Evolutionary conservation across 257 asterid species (phyloP).

Genomic region (Solanum boliviense): DNA sequence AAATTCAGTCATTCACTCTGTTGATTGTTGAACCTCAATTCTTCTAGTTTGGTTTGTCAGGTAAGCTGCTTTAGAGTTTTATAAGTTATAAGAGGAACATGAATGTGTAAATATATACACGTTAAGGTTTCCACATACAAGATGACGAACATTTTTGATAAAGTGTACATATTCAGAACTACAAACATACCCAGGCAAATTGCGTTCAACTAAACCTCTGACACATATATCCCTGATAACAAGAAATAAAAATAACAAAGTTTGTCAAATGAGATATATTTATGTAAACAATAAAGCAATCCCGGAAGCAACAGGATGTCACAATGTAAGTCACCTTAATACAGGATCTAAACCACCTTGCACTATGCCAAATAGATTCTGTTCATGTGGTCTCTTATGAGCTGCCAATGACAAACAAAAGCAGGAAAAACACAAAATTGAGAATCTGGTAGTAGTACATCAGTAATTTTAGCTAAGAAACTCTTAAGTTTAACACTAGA

Average conservation of each 20-base stretch:
- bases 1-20: conserved; percentile 21
- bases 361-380: conserved; percentile 94
- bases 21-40: conserved; percentile 4
- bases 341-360: conserved; percentile 99
- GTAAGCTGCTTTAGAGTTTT: neutral
- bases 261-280: neutral
- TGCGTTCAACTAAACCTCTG: conserved; percentile 81
- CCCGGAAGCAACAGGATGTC: neutral
- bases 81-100: neutral
- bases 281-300: neutral
- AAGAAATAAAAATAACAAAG: conserved; percentile 8
- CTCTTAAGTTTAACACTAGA: neutral
- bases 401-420: conserved; percentile 40
- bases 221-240: conserved; percentile 83
- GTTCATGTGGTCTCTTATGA: conserved; percentile 86
- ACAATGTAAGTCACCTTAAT: conserved; percentile 43
- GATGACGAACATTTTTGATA: neutral
- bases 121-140: neutral
- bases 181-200: conserved; percentile 81
- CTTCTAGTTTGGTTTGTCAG: neutral
- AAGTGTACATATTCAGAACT: neutral
- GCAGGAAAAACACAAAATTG: neutral
- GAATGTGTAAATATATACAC: neutral
- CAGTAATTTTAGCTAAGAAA: neutral
- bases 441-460: neutral